Evolutionary conservation across 2,329 filamentous ascomycete genomes (phyloP).

Genomic region (Hawksworthiomyces lignivorus): DNA sequence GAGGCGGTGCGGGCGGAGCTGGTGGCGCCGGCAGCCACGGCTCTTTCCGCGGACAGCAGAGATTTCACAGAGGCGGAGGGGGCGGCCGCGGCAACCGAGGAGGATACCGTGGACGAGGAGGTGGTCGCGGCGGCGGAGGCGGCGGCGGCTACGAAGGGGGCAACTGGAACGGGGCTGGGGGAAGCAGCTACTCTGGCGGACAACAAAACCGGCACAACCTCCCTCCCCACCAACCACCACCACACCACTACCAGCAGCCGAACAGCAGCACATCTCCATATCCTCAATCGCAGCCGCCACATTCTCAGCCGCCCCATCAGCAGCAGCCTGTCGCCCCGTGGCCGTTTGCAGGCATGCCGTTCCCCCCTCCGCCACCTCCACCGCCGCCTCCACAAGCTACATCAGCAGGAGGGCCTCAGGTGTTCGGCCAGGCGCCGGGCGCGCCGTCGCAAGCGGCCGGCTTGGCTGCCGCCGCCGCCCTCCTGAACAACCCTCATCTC

Average conservation of each 20-base stretch:
- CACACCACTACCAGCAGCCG: conserved; percentile 1
- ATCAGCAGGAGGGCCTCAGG: neutral
- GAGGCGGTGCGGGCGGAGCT: conserved; percentile 10
- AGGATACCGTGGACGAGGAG: conserved; percentile 25
- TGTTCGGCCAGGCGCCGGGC: neutral
- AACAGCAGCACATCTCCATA: neutral
- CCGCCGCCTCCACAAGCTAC: neutral
- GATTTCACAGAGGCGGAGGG: neutral
- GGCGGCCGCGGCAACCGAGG: conserved; percentile 24
- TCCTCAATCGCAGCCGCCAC: conserved; percentile 12
- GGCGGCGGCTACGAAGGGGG: too few relatives aligned
- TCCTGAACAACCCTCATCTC: conserved; percentile 23
- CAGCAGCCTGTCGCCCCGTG: conserved; percentile 2
- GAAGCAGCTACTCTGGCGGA: too few relatives aligned
- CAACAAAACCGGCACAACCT: too few relatives aligned
- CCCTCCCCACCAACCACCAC: too few relatives aligned
- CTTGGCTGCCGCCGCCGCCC: conserved; percentile 5
- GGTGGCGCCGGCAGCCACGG: conserved; percentile 17
- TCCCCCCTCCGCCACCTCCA: conserved; percentile 22
- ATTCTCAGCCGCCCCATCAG: conserved; percentile 25
- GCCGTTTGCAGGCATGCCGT: conserved; percentile 12
- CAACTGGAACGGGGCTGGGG: too few relatives aligned
- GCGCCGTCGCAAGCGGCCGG: conserved; percentile 1
- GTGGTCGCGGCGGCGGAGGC: conserved; percentile 27
- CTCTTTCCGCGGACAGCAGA: conserved; percentile 26